Evolutionary conservation across 1,284 basidiomycete genomes (phyloP).

Genomic region (Ceratobasidium sp.): DNA sequence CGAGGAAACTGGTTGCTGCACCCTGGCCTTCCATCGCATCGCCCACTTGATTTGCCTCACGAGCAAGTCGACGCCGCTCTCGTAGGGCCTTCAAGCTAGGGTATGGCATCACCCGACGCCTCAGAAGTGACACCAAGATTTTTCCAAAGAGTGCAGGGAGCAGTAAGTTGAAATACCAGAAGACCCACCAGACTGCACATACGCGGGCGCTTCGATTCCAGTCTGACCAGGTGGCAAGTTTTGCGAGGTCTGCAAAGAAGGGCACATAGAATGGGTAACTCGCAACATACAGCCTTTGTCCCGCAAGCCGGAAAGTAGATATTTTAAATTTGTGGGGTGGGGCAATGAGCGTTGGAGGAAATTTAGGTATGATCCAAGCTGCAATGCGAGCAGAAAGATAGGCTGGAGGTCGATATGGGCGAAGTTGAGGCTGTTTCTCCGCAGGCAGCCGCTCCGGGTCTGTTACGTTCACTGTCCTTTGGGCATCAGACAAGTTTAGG

Average conservation of each 20-base stretch:
- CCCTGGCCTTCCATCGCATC: slow-evolving; percentile 52
- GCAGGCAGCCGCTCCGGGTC: not conserved
- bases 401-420: not conserved
- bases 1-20: slow-evolving; percentile 10
- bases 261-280: slow-evolving; percentile 59
- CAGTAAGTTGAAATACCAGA: slow-evolving; percentile 66
- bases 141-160: slow-evolving; percentile 59
- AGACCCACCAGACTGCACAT: slow-evolving; percentile 66
- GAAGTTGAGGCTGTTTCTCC: not conserved
- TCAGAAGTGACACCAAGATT: slow-evolving; percentile 58
- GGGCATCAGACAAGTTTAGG: slow-evolving; percentile 1
- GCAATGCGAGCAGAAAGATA: slow-evolving; percentile 24
- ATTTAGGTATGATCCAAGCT: not conserved
- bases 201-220: slow-evolving; percentile 55
- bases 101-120: slow-evolving; percentile 59
- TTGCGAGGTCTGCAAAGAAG: slow-evolving; percentile 53
- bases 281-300: slow-evolving; percentile 44
- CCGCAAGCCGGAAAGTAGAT: slow-evolving; percentile 1
- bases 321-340: slow-evolving; percentile 18
- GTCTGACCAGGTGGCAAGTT: slow-evolving; percentile 64
- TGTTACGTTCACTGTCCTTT: not conserved
- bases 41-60: slow-evolving; percentile 60
- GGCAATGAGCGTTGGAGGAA: slow-evolving; percentile 1
- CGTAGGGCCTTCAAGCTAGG: slow-evolving; percentile 62
- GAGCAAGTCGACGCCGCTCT: slow-evolving; percentile 57